These are phyloP conservation scores for Lanmaoa rubissima DNA, from an alignment of 768 basidiomycete species.

Conservation along the genomic window DNA sequence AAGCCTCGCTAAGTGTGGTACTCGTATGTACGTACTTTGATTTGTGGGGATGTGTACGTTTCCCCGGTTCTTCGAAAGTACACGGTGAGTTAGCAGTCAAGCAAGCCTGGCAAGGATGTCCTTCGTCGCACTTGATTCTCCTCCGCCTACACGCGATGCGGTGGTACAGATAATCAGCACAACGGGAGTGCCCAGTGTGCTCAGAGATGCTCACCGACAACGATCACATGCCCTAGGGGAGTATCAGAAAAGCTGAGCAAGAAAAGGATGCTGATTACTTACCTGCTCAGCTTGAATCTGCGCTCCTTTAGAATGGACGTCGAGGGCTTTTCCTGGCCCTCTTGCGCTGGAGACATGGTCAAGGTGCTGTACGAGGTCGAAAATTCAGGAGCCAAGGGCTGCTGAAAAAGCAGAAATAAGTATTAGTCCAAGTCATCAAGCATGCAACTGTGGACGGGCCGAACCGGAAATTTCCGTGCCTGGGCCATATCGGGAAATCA, in stretches of 20 bases:
- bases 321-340: slow-evolving; percentile 43
- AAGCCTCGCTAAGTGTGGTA: slow-evolving; percentile 4
- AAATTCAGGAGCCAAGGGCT: slow-evolving; percentile 2
- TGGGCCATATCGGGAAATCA: slow-evolving; percentile 29
- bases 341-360: slow-evolving; percentile 32
- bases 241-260: slow-evolving; percentile 6
- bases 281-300: slow-evolving; percentile 88
- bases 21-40: slow-evolving; percentile 62
- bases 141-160: slow-evolving; percentile 50
- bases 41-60: slow-evolving; percentile 83
- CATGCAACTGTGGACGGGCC: slow-evolving; percentile 22
- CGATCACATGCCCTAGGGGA: slow-evolving; percentile 80
- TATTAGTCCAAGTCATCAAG: slow-evolving; percentile 19
- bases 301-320: slow-evolving; percentile 69
- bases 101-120: slow-evolving; percentile 86
- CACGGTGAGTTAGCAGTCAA: slow-evolving; percentile 79
- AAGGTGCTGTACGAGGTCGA: slow-evolving; percentile 7
- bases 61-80: slow-evolving; percentile 86
- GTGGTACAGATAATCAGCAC: neutral
- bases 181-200: neutral
- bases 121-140: slow-evolving; percentile 86
- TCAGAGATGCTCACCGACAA: slow-evolving; percentile 63
- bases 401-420: slow-evolving; percentile 26
- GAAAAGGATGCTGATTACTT: slow-evolving; percentile 14
- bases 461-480: slow-evolving; percentile 25